phyloP scores from a whole-genome alignment of 306 rosid genomes.

The Inga laurina region DNA sequence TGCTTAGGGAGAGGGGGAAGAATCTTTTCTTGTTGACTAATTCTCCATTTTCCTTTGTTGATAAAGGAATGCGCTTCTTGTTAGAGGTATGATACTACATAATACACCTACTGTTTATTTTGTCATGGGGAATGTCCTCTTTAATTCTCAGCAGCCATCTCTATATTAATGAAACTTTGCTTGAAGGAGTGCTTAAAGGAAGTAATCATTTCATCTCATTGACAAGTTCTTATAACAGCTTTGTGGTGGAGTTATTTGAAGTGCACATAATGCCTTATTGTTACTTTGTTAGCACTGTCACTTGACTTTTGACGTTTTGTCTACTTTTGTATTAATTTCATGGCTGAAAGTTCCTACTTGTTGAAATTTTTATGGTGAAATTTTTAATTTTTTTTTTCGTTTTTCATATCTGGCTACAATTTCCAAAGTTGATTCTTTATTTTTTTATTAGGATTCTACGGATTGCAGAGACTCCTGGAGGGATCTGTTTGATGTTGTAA shows the following conservation, averaged over 20 bases:
- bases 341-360: conserved; percentile 7
- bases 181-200: background rate
- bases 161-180: background rate
- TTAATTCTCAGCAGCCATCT: background rate
- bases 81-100: conserved; percentile 62
- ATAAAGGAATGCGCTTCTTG: conserved; percentile 93
- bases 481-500: conserved; percentile 93
- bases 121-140: conserved; percentile 1
- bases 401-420: conserved; percentile 29
- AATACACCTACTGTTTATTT: conserved; percentile 8
- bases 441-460: conserved; percentile 67
- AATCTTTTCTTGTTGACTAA: conserved; percentile 92
- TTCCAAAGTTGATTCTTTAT: conserved; percentile 34
- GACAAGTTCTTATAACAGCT: background rate
- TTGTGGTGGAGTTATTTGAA: conserved; percentile 10
- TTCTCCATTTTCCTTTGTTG: conserved; percentile 92
- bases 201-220: background rate
- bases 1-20: conserved; percentile 89
- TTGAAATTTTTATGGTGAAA: conserved; percentile 4
- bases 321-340: conserved; percentile 7
- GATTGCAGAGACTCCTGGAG: conserved; percentile 78
- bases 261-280: conserved; percentile 9
- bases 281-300: conserved; percentile 5
- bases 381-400: background rate
- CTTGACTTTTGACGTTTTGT: background rate